phyloP scores from a whole-genome alignment of 1,139 yeast genomes.

The Zygoascus hellenicus region DNA sequence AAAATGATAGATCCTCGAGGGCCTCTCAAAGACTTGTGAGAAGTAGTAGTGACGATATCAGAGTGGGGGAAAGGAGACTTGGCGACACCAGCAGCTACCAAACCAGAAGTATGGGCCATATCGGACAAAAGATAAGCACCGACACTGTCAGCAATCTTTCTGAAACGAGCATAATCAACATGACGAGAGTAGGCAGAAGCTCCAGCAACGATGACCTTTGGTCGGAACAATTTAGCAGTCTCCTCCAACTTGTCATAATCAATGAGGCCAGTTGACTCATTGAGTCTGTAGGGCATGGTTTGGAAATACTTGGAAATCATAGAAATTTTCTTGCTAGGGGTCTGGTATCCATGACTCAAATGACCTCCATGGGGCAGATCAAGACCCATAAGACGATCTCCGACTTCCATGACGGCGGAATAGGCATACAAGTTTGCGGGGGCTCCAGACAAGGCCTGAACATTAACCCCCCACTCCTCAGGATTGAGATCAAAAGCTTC shows the following conservation, averaged over 20 bases:
- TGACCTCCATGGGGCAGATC: slow-evolving; percentile 99
- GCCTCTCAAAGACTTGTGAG: slow-evolving; percentile 97
- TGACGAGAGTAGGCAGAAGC: slow-evolving; percentile 95
- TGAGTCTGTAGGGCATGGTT: slow-evolving; percentile 96
- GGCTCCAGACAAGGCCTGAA: slow-evolving; percentile 92
- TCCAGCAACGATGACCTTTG: slow-evolving; percentile 94
- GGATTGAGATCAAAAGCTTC: slow-evolving; percentile 75
- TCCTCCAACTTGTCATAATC: slow-evolving; percentile 93
- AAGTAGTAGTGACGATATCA: slow-evolving; percentile 96
- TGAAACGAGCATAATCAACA: slow-evolving; percentile 92
- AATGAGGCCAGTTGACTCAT: slow-evolving; percentile 84
- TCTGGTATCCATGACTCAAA: slow-evolving; percentile 96
- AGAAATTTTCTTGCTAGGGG: slow-evolving; percentile 90
- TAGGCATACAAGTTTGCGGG: slow-evolving; percentile 97
- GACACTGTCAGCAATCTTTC: slow-evolving; percentile 91
- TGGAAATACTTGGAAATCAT: slow-evolving; percentile 95
- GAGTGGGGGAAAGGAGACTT: slow-evolving; percentile 96
- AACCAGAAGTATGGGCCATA: slow-evolving; percentile 98
- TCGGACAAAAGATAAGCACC: slow-evolving; percentile 96
- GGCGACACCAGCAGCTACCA: slow-evolving; percentile 92
- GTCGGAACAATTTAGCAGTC: slow-evolving; percentile 86
- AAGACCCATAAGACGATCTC: slow-evolving; percentile 94
- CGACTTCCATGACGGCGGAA: slow-evolving; percentile 90
- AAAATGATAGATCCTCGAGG: slow-evolving; percentile 99
- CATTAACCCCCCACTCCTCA: slow-evolving; percentile 96